Percentiles rank a stretch among this genome's conserved stretches.
phyloP scores from a whole-genome alignment of 2,329 filamentous ascomycete genomes.

The Didymosphaeria variabile region DNA sequence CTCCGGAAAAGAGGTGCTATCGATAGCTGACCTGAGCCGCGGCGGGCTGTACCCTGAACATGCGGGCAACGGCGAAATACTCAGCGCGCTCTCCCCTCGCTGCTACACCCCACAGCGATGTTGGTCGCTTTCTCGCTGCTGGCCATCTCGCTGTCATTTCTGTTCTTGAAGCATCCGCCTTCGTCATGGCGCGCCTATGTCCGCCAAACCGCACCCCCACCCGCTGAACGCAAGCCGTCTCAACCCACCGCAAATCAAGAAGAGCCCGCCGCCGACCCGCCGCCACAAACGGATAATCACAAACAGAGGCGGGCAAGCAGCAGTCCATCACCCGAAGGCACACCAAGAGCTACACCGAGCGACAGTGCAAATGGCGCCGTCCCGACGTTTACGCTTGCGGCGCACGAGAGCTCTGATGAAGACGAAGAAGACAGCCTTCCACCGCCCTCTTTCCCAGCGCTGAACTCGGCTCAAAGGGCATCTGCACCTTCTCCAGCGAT shows the following conservation, averaged over 20 bases:
- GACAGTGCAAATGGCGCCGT: constrained; percentile 28
- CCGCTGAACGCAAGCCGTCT: constrained; percentile 25
- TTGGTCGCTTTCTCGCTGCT: constrained; percentile 50
- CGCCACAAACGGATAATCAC: constrained; percentile 17
- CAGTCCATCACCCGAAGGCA: constrained; percentile 39
- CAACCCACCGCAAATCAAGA: constrained; percentile 18
- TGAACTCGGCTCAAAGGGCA: constrained; percentile 57
- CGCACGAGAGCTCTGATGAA: constrained; percentile 42
- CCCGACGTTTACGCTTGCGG: constrained; percentile 50
- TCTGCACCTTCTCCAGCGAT: constrained; percentile 36
- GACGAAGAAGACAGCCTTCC: constrained; percentile 47
- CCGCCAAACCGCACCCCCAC: constrained; percentile 18
- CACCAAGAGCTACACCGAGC: constrained; percentile 41
- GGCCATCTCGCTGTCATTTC: constrained; percentile 47
- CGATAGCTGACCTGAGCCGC: constrained; percentile 6
- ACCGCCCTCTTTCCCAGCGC: constrained; percentile 54
- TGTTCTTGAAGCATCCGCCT: constrained; percentile 48
- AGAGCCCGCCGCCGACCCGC: constrained; percentile 27
- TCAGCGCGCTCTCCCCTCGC: neutral
- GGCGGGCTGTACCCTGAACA: constrained; percentile 1
- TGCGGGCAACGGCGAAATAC: neutral
- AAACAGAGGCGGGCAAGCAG: neutral
- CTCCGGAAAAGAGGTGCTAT: neutral
- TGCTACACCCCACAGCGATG: constrained; percentile 41
- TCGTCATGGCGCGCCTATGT: constrained; percentile 45